Percentiles rank a stretch among this genome's conserved stretches.
phyloP scores from a whole-genome alignment of 2,329 filamentous ascomycete genomes.

The Cladosporium sp. region DNA sequence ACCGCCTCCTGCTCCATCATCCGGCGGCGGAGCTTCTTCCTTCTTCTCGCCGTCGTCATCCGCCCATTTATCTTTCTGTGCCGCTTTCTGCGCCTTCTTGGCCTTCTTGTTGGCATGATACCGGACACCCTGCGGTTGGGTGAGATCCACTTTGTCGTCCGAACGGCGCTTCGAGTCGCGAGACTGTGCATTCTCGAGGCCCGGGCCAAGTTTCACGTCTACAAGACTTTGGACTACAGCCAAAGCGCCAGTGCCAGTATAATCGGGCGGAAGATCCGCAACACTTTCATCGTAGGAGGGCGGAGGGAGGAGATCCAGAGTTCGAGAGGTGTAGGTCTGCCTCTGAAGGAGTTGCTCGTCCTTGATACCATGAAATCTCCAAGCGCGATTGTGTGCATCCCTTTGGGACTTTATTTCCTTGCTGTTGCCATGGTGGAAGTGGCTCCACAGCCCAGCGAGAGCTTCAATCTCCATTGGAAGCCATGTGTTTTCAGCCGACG shows the following conservation, averaged over 20 bases:
- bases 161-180: constrained; percentile 16
- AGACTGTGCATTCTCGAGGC: background rate
- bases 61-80: constrained; percentile 38
- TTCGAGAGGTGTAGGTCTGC: background rate
- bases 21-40: constrained; percentile 33
- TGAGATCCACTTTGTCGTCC: constrained; percentile 52
- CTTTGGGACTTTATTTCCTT: background rate
- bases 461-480: constrained; percentile 7
- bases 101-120: constrained; percentile 48
- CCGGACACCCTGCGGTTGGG: constrained; percentile 46
- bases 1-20: constrained; percentile 30
- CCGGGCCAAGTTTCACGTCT: constrained; percentile 6
- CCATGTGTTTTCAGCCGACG: constrained; percentile 37
- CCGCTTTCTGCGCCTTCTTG: constrained; percentile 36
- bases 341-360: background rate
- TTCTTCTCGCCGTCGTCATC: constrained; percentile 45
- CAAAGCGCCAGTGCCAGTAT: constrained; percentile 38
- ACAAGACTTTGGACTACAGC: constrained; percentile 20
- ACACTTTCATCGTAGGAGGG: constrained; percentile 42
- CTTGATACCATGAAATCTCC: background rate
- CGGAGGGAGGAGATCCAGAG: constrained; percentile 25
- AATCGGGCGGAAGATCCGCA: constrained; percentile 41
- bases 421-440: constrained; percentile 11
- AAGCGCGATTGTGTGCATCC: background rate
- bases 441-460: constrained; percentile 18